Evolutionary conservation across 1,284 basidiomycete genomes (phyloP).

Genomic region (Stygiomarasmius scandens): DNA sequence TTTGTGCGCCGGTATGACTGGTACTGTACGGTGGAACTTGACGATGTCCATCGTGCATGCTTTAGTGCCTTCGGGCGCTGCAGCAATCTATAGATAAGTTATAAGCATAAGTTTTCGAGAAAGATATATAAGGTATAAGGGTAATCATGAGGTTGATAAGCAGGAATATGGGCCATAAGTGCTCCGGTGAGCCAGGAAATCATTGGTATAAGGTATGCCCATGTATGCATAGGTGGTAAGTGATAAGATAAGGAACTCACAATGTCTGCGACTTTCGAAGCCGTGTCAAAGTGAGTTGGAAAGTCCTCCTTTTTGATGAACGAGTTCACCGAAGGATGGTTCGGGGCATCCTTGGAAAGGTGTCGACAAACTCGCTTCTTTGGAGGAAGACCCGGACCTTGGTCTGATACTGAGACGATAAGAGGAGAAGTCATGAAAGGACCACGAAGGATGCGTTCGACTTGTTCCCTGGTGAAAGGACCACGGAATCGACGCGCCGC

Average conservation of each 20-base stretch:
- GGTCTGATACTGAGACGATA: conserved; percentile 19
- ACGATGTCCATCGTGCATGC: conserved; percentile 29
- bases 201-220: conserved; percentile 8
- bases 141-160: conserved; percentile 11
- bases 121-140: neutral
- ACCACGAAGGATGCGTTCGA: conserved; percentile 22
- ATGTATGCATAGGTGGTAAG: neutral
- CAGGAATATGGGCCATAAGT: conserved; percentile 10
- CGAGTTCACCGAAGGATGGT: conserved; percentile 30
- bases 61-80: conserved; percentile 24
- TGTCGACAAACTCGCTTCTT: conserved; percentile 26
- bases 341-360: conserved; percentile 20
- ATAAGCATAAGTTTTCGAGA: neutral
- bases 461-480: conserved; percentile 8
- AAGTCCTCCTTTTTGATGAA: conserved; percentile 31
- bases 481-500: neutral
- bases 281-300: conserved; percentile 31
- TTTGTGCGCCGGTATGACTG: conserved; percentile 26
- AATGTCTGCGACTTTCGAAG: conserved; percentile 28
- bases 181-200: conserved; percentile 16
- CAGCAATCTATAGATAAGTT: conserved; percentile 21
- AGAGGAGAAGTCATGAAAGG: conserved; percentile 27
- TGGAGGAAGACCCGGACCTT: conserved; percentile 20
- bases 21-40: conserved; percentile 26
- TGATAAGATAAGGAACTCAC: conserved; percentile 28